These are phyloP conservation scores for Trichoderma semiorbis DNA, from an alignment of 2,329 filamentous ascomycete species.

Conservation along the genomic window DNA sequence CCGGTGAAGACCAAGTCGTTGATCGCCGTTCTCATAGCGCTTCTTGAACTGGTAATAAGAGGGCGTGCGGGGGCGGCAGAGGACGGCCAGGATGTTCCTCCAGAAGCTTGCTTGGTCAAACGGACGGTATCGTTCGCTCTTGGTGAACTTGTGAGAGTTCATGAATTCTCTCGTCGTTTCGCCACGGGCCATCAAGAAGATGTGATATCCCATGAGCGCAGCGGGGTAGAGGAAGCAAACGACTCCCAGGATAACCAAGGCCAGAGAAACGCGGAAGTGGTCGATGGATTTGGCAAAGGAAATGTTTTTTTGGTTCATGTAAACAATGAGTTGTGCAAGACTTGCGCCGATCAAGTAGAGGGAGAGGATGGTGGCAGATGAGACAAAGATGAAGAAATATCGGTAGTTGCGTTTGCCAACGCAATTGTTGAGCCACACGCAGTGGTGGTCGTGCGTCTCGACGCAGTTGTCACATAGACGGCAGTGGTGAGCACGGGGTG, in stretches of 20 bases:
- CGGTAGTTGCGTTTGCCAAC: slow-evolving; percentile 96
- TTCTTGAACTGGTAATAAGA: slow-evolving; percentile 87
- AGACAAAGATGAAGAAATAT: slow-evolving; percentile 93
- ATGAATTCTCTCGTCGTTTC: slow-evolving; percentile 96
- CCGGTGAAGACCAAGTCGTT: slow-evolving; percentile 63
- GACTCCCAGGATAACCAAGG: slow-evolving; percentile 80
- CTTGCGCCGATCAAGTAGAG: slow-evolving; percentile 73
- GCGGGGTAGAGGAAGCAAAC: slow-evolving; percentile 75
- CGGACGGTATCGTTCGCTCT: slow-evolving; percentile 84
- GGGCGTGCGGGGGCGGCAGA: slow-evolving; percentile 79
- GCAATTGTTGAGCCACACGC: slow-evolving; percentile 98
- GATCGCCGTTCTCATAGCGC: slow-evolving; percentile 73
- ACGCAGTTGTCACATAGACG: slow-evolving; percentile 95
- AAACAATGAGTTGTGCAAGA: slow-evolving; percentile 76
- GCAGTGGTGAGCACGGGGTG: slow-evolving; percentile 92
- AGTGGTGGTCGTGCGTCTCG: slow-evolving; percentile 96
- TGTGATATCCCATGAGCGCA: slow-evolving; percentile 80
- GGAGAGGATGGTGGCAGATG: slow-evolving; percentile 70
- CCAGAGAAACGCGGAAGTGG: slow-evolving; percentile 76
- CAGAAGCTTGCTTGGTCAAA: slow-evolving; percentile 75
- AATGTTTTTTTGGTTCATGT: slow-evolving; percentile 59
- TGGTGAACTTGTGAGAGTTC: slow-evolving; percentile 91
- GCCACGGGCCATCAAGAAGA: slow-evolving; percentile 85
- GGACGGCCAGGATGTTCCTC: slow-evolving; percentile 76
- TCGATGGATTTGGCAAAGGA: slow-evolving; percentile 67